A percentile compares a stretch with the other conserved stretches of the same genome.
phyloP scores from a whole-genome alignment of 306 rosid species.

The Vigna radiata region DNA sequence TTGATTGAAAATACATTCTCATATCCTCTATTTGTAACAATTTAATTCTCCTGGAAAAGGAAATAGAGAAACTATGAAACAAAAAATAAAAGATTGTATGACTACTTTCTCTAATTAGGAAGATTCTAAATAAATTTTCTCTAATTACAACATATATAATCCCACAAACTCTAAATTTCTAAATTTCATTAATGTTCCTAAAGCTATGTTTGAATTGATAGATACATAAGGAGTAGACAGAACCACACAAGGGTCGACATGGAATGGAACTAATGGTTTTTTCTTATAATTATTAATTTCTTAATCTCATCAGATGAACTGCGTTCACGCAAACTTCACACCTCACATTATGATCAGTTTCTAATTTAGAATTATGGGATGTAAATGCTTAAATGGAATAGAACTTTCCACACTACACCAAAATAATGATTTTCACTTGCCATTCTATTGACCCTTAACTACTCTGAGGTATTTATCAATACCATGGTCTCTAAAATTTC shows the following conservation, averaged over 20 bases:
- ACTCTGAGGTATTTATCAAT: background rate
- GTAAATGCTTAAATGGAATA: background rate
- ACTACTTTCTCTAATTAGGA: no score
- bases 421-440: background rate
- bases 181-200: background rate
- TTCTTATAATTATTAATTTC: background rate
- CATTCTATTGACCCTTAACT: background rate
- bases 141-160: no score
- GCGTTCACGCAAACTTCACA: background rate
- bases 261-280: background rate
- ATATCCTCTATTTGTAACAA: no score
- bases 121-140: no score
- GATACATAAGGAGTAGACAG: background rate
- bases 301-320: background rate
- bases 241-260: slow-evolving; percentile 2
- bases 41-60: no score
- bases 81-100: no score
- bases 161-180: slow-evolving; percentile 26
- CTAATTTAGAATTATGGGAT: background rate
- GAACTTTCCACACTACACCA: background rate
- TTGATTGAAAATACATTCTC: no score
- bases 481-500: background rate
- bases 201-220: background rate
- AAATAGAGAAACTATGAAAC: no score
- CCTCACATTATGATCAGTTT: background rate